Evolutionary conservation across 2,329 filamentous ascomycete genomes (phyloP), one percentile per base, ranked within the genome.

Genomic region (Magnaporthiopsis rhizophila): DNA sequence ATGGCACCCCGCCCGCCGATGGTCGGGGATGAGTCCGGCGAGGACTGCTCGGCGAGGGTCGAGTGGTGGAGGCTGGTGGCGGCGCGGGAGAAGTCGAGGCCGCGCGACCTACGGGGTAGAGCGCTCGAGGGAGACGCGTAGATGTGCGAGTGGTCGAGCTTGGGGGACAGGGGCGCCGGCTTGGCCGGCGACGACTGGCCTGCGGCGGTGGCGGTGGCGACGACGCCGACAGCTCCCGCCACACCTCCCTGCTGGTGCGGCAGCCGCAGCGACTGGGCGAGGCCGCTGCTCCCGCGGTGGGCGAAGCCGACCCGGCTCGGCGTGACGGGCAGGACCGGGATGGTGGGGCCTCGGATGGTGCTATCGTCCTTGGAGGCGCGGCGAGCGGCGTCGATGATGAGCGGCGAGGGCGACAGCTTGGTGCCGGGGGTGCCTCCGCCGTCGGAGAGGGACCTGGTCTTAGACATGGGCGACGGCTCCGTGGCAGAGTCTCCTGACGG

Each of bases 31-130:
- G 92, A 95, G 74, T 96, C 92, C 3, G 93, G 92, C 6, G 91
- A 95, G 0, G 91, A 90, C 74, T 89, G 86, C 69, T 97, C 91
- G 64, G 94, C 93, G 11, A 98, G 84, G 0, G 91, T 98, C 21
- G 94, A 97, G 76, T 98, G 95, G 77, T 98, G 95, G 28, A 99
- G 82, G 73, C 93, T 96, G 13, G 94, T 97, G 67, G 92, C 95
- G 13, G 93, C 93, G 69, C 94, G 86, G 57, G 94, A 94, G 75
- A 97, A 98, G 77, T 98, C 94, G 66, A 97, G 81, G 58, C 94
- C 94, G 64, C 94, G 86, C 36, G 93, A 97, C 66, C 93, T 88
- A 68, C 94, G 87, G 24, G 94, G 94, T 9, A 98, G 83, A 60
- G 96, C 90, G 64, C 93, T 96, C 32, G 90, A 89, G 2, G 93